Evolutionary conservation across 116 monocot genomes (phyloP).

Genomic region (Dioscorea cayenensis): DNA sequence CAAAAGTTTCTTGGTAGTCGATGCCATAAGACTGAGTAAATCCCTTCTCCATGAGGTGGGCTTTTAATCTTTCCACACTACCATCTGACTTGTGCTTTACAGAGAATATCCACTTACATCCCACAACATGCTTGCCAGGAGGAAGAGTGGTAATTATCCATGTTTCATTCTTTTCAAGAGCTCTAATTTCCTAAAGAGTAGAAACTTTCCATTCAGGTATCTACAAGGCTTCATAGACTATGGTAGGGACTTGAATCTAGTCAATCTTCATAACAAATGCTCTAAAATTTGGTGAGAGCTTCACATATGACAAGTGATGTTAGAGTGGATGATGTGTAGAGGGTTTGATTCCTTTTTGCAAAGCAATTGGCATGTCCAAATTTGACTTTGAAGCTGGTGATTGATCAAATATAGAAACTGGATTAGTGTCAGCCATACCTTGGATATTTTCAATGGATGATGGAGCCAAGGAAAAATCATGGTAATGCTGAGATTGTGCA

Average conservation of each 20-base stretch:
- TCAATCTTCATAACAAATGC: background rate
- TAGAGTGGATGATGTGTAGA: background rate
- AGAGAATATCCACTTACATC: slow-evolving; percentile 3
- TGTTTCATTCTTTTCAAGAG: background rate
- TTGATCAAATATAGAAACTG: too few relatives aligned
- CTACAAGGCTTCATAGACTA: background rate
- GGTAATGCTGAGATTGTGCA: too few relatives aligned
- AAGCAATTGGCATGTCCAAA: background rate
- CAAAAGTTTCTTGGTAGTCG: too few relatives aligned
- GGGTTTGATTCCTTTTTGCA: background rate
- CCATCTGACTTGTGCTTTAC: background rate
- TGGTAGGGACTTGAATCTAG: background rate
- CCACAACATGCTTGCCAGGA: background rate
- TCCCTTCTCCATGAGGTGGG: background rate
- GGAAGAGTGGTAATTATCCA: background rate
- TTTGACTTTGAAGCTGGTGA: too few relatives aligned
- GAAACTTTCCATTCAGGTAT: background rate
- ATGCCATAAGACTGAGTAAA: slow-evolving; percentile 1
- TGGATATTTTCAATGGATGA: too few relatives aligned
- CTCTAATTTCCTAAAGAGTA: background rate
- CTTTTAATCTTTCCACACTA: background rate
- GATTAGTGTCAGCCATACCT: too few relatives aligned
- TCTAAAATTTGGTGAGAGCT: background rate
- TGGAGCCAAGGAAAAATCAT: too few relatives aligned
- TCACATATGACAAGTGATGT: background rate